These are phyloP conservation scores for Pythium phragmitis DNA, from an alignment of 352 stramenopile genomes.

Conservation along the genomic window DNA sequence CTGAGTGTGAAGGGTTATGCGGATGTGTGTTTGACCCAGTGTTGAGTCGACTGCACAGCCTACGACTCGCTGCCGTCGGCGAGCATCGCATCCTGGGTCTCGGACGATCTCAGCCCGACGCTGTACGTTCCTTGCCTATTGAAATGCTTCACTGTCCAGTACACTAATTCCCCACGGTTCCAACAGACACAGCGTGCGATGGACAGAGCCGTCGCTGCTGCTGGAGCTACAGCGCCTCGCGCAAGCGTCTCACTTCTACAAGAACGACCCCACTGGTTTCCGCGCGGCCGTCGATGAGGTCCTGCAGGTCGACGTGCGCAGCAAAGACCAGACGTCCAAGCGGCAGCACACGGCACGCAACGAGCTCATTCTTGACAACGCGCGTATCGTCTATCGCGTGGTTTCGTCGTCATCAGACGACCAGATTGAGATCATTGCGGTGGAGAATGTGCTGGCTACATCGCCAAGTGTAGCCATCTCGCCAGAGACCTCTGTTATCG, in stretches of 20 bases:
- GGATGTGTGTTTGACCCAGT: background rate
- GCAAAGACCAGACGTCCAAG: conserved; percentile 67
- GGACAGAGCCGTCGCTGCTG: conserved; percentile 33
- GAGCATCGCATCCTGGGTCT: conserved; percentile 20
- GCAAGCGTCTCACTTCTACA: conserved; percentile 45
- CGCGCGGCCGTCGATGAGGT: conserved; percentile 60
- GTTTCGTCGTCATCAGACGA: conserved; percentile 1
- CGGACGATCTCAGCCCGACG: conserved; percentile 26
- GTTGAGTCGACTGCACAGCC: conserved; percentile 4
- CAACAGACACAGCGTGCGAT: conserved; percentile 39
- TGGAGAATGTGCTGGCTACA: conserved; percentile 21
- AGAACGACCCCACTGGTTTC: conserved; percentile 29
- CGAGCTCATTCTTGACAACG: conserved; percentile 59
- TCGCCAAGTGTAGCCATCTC: conserved; percentile 8
- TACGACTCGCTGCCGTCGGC: conserved; percentile 24
- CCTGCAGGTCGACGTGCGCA: conserved; percentile 70
- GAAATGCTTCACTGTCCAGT: background rate
- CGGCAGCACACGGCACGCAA: conserved; percentile 40
- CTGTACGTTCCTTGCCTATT: conserved; percentile 7
- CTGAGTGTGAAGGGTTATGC: background rate
- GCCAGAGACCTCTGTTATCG: background rate
- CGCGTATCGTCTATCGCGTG: conserved; percentile 44
- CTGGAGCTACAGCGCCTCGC: conserved; percentile 36
- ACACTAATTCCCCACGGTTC: background rate
- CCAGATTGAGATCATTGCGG: conserved; percentile 30